These are phyloP conservation scores for Monilinia fructigena DNA, from an alignment of 2,329 filamentous ascomycete species.

Conservation along the genomic window DNA sequence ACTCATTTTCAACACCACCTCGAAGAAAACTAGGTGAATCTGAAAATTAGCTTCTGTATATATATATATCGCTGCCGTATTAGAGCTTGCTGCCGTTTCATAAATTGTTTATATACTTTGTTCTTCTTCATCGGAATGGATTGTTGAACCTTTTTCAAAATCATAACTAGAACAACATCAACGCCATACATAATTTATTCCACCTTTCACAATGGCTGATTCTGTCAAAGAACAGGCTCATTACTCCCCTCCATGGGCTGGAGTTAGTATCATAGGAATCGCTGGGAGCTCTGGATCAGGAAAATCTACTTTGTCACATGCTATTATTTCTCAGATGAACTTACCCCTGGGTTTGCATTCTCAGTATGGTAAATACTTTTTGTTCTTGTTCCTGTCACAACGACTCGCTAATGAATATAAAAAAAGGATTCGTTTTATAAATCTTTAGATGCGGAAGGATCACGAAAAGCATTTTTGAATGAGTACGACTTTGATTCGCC, in stretches of 20 bases:
- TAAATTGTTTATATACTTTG: neutral
- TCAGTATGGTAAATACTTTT: conserved; percentile 74
- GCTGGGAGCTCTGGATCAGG: conserved; percentile 92
- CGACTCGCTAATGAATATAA: neutral
- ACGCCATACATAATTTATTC: neutral
- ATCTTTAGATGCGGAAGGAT: conserved; percentile 75
- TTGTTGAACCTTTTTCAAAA: conserved; percentile 1
- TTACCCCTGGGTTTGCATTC: conserved; percentile 97
- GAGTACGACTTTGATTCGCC: conserved; percentile 97
- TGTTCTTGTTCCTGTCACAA: neutral
- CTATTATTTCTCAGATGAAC: conserved; percentile 86
- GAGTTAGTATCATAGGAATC: conserved; percentile 94
- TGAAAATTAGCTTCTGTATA: conserved; percentile 7
- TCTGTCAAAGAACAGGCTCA: conserved; percentile 51
- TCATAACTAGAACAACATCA: neutral
- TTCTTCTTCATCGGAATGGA: neutral
- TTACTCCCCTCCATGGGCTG: conserved; percentile 93
- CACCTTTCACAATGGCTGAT: conserved; percentile 28
- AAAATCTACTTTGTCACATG: conserved; percentile 90
- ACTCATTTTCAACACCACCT: neutral
- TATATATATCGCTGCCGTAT: neutral
- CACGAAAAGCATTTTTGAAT: conserved; percentile 77
- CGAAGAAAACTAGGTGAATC: neutral
- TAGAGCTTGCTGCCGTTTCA: neutral
- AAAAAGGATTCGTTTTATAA: conserved; percentile 95